Evolutionary conservation across 345 rosid species (phyloP).

Genomic region (Boechera retrofracta): DNA sequence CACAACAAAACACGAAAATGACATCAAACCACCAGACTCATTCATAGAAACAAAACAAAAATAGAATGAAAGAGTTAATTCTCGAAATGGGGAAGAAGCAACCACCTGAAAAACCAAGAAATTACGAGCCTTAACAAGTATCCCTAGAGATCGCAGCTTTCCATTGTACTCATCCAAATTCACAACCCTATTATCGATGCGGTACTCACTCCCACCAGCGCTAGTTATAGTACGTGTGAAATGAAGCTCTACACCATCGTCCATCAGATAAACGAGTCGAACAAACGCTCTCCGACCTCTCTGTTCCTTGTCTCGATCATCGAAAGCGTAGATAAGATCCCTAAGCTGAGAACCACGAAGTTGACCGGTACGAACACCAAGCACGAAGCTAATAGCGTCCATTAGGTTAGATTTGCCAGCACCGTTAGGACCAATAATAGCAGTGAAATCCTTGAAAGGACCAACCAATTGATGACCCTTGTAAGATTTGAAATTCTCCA

Average conservation of each 20-base stretch:
- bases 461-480: constrained; percentile 85
- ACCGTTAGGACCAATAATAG: constrained; percentile 97
- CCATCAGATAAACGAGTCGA: constrained; percentile 73
- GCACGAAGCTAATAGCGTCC: constrained; percentile 99
- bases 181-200: constrained; percentile 75
- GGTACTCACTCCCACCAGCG: constrained; percentile 88
- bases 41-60: constrained; percentile 9
- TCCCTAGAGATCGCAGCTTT: constrained; percentile 77
- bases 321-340: constrained; percentile 94
- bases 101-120: constrained; percentile 95
- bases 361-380: constrained; percentile 94
- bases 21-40: constrained; percentile 4
- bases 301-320: constrained; percentile 92
- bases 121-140: constrained; percentile 96
- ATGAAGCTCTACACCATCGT: constrained; percentile 70
- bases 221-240: constrained; percentile 78
- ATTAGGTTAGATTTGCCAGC: constrained; percentile 96
- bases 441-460: constrained; percentile 96
- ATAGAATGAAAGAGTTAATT: background rate
- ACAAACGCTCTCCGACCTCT: constrained; percentile 87
- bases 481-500: constrained; percentile 98
- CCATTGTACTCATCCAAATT: constrained; percentile 89
- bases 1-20: background rate
- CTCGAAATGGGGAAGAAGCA: constrained; percentile 4
- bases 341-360: constrained; percentile 96